Base-by-base conservation (phyloP, 1,284 basidiomycete species). In the Apiotrichum gamsii region DNA sequence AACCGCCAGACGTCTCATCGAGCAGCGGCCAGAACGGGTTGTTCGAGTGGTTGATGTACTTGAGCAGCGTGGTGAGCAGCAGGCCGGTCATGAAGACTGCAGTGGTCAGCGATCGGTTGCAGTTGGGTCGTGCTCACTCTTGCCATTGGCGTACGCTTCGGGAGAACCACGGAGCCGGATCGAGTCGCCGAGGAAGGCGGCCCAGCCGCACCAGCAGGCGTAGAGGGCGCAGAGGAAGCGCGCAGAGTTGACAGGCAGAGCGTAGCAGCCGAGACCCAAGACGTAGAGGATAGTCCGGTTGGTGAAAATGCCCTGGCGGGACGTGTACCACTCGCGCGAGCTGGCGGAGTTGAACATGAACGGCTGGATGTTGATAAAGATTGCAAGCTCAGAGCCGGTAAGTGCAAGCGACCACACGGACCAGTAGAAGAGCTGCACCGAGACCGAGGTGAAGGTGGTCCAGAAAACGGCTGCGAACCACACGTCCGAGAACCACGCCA, bases 21-120 rank as follows among this genome's bases (percentile, higher is more conserved):
- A 87, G 77, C 60, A 88, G 81, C 0, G 85, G 82, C 90, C 90
- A 93, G 25, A 90, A 83, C 57, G 89, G 89, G 61, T 90, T 90
- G 57, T 86, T 87, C 0, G 82, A 80, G 61, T 87, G 78, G 59
- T 89, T 88, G 11, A 79, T 76, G 59, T 86, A 84, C 64, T 90
- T 91, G 25, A 81, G 76, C n/a, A 89, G 57, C 2, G 84, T 80
- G 5, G 83, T 79, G 8, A 84, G 43, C 18, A 86, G 59, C n/a
- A 90, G 72, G 2, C 88, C 87, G 11, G 83, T 62, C 3, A 78
- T 78, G 32, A 80, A 73, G 3, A 83, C 87, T 89, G 39, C 15
- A 5, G 14, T 23, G 8, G 16, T 8, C 25, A 4, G 13, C 19
- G 10, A n/a, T n/a, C n/a, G n/a, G n/a, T n/a, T n/a, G 5, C 3